Evolutionary conservation across 2,329 filamentous ascomycete genomes (phyloP).

Genomic region (Chrysosporium queenslandicum): DNA sequence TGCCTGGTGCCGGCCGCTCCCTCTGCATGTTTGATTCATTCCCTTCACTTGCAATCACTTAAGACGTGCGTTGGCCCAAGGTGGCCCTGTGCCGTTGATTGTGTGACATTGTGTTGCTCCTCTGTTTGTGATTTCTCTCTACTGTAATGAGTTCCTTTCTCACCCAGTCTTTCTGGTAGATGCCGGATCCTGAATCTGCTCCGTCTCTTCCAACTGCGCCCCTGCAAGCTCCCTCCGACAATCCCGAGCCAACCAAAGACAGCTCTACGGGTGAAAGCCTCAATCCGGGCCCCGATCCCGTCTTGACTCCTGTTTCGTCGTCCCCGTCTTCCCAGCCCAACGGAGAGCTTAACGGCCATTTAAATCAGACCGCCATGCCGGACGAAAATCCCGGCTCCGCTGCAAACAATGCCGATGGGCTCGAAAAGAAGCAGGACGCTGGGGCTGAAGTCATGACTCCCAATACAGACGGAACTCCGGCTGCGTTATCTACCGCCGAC

Average conservation of each 20-base stretch:
- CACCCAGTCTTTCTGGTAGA: background rate
- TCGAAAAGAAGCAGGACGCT: constrained; percentile 26
- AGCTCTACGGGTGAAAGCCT: constrained; percentile 14
- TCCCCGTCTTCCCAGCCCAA: constrained; percentile 21
- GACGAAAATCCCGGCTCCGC: constrained; percentile 20
- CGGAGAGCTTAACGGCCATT: constrained; percentile 8
- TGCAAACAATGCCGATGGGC: constrained; percentile 16
- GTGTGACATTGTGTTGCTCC: background rate
- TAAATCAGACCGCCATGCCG: constrained; percentile 22
- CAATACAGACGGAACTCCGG: constrained; percentile 18
- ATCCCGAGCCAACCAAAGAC: background rate
- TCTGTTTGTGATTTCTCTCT: background rate
- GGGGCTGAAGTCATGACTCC: constrained; percentile 22
- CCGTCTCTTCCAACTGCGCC: background rate
- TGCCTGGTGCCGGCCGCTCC: too few species aligned
- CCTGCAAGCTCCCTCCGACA: background rate
- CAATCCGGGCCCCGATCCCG: constrained; percentile 19
- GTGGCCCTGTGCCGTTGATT: background rate
- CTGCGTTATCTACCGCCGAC: constrained; percentile 21
- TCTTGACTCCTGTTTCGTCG: constrained; percentile 21
- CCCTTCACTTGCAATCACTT: background rate
- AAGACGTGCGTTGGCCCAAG: too few species aligned
- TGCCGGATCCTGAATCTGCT: constrained; percentile 8
- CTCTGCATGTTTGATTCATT: background rate
- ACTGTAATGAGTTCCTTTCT: background rate